Percentiles rank a stretch among this genome's conserved stretches.
Conservation (phyloP, 192 early-diverging fungal species). For the Glomus cerebriforme region DNA sequence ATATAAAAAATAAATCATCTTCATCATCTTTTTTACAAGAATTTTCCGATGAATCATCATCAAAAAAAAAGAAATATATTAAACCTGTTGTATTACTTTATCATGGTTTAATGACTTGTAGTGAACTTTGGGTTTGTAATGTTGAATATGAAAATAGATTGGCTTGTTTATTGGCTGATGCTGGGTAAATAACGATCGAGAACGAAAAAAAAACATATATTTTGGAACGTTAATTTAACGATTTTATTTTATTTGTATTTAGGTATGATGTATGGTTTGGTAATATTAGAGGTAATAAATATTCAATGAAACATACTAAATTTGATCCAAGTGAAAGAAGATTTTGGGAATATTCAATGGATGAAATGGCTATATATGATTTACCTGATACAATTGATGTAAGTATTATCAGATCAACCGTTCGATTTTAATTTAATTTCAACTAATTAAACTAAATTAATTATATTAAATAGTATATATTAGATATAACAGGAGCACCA, state of each 20-base stretch:
- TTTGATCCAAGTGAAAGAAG: slow-evolving; percentile 63
- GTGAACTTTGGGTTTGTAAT: slow-evolving; percentile 89
- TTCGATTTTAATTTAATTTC: background rate
- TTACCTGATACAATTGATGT: slow-evolving; percentile 82
- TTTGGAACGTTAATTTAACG: background rate
- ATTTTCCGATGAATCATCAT: background rate
- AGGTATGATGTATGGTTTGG: slow-evolving; percentile 97
- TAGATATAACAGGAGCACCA: slow-evolving; percentile 75
- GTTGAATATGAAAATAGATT: slow-evolving; percentile 74
- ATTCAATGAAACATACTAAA: slow-evolving; percentile 80
- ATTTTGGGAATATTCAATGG: slow-evolving; percentile 95
- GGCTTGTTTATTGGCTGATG: slow-evolving; percentile 84
- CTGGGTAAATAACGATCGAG: slow-evolving; percentile 46
- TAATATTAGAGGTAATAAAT: slow-evolving; percentile 95
- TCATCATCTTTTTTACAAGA: background rate
- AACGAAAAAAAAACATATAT: too few relatives aligned
- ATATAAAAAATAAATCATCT: background rate
- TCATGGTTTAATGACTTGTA: slow-evolving; percentile 93
- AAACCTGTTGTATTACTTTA: slow-evolving; percentile 89
- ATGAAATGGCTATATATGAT: slow-evolving; percentile 86
- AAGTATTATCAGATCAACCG: slow-evolving; percentile 29
- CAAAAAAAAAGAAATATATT: background rate
- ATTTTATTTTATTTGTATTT: background rate
- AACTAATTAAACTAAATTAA: background rate
- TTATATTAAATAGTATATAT: slow-evolving; percentile 63